Percentiles rank a stretch among this genome's conserved stretches.
Conservation (phyloP, 441 rosid species). For the Euphorbia corollata region DNA sequence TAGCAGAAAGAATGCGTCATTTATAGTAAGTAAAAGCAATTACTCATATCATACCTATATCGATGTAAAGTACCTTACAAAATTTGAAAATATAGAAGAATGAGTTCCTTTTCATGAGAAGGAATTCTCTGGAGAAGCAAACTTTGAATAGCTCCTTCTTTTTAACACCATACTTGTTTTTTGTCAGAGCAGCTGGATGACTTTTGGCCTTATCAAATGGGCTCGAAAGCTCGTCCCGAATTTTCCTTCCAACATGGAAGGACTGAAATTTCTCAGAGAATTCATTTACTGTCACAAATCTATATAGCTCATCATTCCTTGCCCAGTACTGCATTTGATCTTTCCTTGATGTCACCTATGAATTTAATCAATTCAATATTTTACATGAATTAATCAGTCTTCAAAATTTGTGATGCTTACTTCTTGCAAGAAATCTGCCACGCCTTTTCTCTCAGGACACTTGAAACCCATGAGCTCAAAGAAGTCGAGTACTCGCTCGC, state of each 20-base stretch:
- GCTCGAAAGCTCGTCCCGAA: conserved; percentile 45
- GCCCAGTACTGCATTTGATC: conserved; percentile 88
- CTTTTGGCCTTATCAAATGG: conserved; percentile 56
- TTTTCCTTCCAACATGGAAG: conserved; percentile 52
- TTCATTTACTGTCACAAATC: conserved; percentile 50
- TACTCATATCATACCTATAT: neutral
- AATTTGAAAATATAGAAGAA: conserved; percentile 71
- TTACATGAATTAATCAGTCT: neutral
- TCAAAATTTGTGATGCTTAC: conserved; percentile 25
- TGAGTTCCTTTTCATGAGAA: conserved; percentile 86
- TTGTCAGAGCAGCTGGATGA: conserved; percentile 75
- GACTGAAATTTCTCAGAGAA: conserved; percentile 70
- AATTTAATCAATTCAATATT: conserved; percentile 27
- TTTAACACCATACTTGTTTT: conserved; percentile 54
- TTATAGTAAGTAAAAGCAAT: neutral
- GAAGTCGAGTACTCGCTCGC: conserved; percentile 58
- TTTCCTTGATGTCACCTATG: conserved; percentile 83
- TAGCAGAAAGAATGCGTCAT: neutral
- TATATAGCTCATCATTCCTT: conserved; percentile 40
- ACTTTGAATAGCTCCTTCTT: conserved; percentile 52
- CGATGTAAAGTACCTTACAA: conserved; percentile 33
- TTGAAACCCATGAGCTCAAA: conserved; percentile 74
- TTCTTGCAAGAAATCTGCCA: conserved; percentile 79
- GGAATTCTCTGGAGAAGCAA: conserved; percentile 55
- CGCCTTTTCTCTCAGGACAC: conserved; percentile 83